phyloP scores from a whole-genome alignment of 768 basidiomycete species.

The Pluteus cervinus region DNA sequence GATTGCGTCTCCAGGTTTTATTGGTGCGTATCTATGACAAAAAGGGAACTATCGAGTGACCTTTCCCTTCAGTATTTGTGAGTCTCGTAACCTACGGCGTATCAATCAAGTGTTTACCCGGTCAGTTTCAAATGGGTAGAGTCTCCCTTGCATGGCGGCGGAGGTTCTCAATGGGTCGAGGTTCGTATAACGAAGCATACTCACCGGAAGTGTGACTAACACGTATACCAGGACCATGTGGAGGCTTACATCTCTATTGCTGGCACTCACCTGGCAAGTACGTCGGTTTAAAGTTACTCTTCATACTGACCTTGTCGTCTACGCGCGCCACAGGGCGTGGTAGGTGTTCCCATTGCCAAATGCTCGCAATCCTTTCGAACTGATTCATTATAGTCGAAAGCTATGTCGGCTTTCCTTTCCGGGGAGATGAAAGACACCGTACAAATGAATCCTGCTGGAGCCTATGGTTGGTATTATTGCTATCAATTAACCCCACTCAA shows the following conservation, averaged over 20 bases:
- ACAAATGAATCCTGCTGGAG: slow-evolving; percentile 75
- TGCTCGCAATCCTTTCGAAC: not conserved
- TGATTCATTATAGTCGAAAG: slow-evolving; percentile 70
- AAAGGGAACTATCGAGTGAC: slow-evolving; percentile 1
- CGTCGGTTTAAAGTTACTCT: not conserved
- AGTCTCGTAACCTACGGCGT: slow-evolving; percentile 20
- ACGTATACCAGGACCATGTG: slow-evolving; percentile 58
- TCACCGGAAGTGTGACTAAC: slow-evolving; percentile 5
- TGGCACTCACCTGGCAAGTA: slow-evolving; percentile 78
- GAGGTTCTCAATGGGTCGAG: slow-evolving; percentile 90
- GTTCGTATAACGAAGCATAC: slow-evolving; percentile 28
- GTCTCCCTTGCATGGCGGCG: slow-evolving; percentile 72
- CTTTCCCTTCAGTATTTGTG: slow-evolving; percentile 71
- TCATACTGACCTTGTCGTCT: slow-evolving; percentile 1
- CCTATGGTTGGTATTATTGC: slow-evolving; percentile 47
- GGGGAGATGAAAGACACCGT: slow-evolving; percentile 96
- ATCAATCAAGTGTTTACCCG: slow-evolving; percentile 2
- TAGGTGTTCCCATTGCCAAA: slow-evolving; percentile 27
- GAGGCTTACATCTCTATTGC: slow-evolving; percentile 81
- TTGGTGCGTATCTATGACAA: slow-evolving; percentile 37
- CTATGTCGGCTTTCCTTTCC: slow-evolving; percentile 91
- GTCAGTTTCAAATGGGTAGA: slow-evolving; percentile 95
- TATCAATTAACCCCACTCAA: not conserved
- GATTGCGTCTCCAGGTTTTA: slow-evolving; percentile 28
- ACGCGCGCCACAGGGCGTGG: slow-evolving; percentile 56